phyloP scores from a whole-genome alignment of 192 early-diverging fungal genomes.

The Pilobolus umbonatus region DNA sequence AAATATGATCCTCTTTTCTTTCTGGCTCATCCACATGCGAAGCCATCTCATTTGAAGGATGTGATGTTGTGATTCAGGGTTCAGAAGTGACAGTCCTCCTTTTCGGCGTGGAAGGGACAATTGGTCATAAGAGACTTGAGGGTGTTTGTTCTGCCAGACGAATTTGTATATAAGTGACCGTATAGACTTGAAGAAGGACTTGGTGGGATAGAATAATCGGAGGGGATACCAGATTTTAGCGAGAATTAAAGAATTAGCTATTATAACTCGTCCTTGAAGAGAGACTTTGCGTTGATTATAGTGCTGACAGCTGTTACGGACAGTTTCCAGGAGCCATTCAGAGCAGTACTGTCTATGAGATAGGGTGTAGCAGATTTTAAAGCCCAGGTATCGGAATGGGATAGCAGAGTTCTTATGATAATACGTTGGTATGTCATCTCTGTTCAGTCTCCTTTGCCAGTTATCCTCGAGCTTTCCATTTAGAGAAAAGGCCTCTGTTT shows the following conservation, averaged over 20 bases:
- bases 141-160: no score
- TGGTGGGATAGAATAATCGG: no score
- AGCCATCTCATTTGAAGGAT: no score
- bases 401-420: background rate
- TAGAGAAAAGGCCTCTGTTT: background rate
- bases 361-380: background rate
- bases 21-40: no score
- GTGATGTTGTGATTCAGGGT: no score
- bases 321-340: background rate
- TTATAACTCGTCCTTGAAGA: background rate
- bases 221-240: no score
- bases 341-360: background rate
- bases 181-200: no score
- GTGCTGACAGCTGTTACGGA: background rate
- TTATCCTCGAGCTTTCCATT: no score
- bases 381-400: background rate
- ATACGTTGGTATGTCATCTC: background rate
- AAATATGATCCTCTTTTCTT: no score
- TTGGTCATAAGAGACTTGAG: background rate
- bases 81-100: constrained; percentile 38
- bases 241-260: background rate
- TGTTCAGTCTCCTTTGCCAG: no score
- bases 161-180: no score
- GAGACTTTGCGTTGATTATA: background rate
- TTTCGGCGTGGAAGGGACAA: constrained; percentile 33